Evolutionary conservation across 345 rosid genomes (phyloP), one percentile per base, ranked within the genome.

Genomic region (Sonneratia alba): DNA sequence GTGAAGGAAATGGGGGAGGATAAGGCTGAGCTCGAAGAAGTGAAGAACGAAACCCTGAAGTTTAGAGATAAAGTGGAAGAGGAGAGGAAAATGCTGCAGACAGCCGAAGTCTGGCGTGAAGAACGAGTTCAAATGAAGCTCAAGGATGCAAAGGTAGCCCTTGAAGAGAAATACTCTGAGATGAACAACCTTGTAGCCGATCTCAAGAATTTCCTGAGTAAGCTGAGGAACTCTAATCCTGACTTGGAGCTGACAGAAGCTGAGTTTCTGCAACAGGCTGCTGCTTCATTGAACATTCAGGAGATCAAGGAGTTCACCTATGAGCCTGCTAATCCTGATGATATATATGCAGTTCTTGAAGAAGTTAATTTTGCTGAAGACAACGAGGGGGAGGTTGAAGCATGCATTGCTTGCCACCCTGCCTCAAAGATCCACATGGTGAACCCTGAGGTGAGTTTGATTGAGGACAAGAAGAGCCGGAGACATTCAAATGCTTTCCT

Each of bases 61-160:
- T 85, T 87, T 9, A 76, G 83, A 37, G 95, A 87, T 73, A 95
- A 92, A 65, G 84, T 83, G 7, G 98, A 90, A 0, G 92, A 92
- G 37, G 98, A 92, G 78, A 86, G 98, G 83, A 87, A 81, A 77
- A 92, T 92, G 96, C 79, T 90, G 76, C 98, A 92, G 83, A 92
- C 90, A 95, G 98, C 98, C 10, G 98, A 92, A 81, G 96, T 92
- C 16, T 92, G 98, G 98, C 95, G 96, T 47, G 98, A 92, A 84
- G 96, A 92, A 77, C 96, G 96, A 66, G 96, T 91, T 61, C 92
- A 90, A 78, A 90, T 90, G 98, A 92, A 92, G 87, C 89, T 92
- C 75, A 79, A 88, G 37, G 96, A 90, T 77, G 95, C 94, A 16
- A 90, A 88, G 79, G 86, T 83, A 74, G 87, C 85, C n/a, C 79